phyloP scores from a whole-genome alignment of 164 flowering plant species.

The Vitis labrusca region DNA sequence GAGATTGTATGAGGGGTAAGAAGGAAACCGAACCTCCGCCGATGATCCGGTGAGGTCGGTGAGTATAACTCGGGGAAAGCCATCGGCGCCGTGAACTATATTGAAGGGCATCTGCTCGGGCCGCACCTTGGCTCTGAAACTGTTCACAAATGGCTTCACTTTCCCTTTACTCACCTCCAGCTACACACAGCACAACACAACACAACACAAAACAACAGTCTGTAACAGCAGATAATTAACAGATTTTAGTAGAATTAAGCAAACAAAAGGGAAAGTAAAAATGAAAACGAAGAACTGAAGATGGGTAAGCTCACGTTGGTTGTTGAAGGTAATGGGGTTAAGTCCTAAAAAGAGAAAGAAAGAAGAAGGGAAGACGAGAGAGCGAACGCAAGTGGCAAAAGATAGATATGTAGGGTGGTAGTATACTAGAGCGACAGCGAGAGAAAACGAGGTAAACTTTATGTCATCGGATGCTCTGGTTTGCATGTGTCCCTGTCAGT shows the following conservation, averaged over 20 bases:
- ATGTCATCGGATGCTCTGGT: slow-evolving; percentile 29
- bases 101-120: slow-evolving; percentile 42
- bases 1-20: not conserved
- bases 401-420: slow-evolving; percentile 8
- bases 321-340: not conserved
- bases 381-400: slow-evolving; percentile 3
- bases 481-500: slow-evolving; percentile 15
- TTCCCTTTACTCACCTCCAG: slow-evolving; percentile 35
- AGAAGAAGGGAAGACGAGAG: slow-evolving; percentile 8
- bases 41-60: slow-evolving; percentile 76
- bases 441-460: not conserved
- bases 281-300: not conserved
- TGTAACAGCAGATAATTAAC: not conserved
- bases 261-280: not conserved
- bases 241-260: not conserved
- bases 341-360: no score
- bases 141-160: slow-evolving; percentile 25
- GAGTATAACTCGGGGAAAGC: slow-evolving; percentile 50
- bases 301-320: slow-evolving; percentile 24
- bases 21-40: slow-evolving; percentile 56
- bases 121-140: slow-evolving; percentile 19
- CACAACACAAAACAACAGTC: slow-evolving; percentile 1
- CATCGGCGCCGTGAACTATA: slow-evolving; percentile 35
- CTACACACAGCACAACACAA: slow-evolving; percentile 9
- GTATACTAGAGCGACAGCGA: not conserved